These are phyloP conservation scores for Avena insularis DNA, from an alignment of 176 grass and related monocot genomes.

Conservation along the genomic window DNA sequence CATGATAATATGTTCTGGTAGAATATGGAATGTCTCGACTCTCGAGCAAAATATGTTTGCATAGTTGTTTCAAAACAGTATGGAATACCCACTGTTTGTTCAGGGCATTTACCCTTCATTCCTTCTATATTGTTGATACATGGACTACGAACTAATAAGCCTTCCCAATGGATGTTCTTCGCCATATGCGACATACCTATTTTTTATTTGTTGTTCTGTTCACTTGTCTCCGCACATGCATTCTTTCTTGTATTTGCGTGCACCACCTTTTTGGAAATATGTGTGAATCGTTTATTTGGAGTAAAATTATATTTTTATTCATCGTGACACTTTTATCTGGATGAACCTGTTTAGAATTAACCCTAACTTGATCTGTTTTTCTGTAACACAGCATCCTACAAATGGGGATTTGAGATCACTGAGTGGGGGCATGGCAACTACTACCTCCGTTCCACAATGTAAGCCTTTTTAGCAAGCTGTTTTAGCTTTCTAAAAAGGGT, in stretches of 20 bases:
- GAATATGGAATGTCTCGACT: too few species aligned
- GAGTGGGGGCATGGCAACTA: not conserved
- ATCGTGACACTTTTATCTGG: not conserved
- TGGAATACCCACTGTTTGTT: not conserved
- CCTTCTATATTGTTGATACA: not conserved
- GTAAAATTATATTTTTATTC: constrained; percentile 7
- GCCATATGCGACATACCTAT: not conserved
- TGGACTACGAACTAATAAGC: not conserved
- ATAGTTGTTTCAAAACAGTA: not conserved
- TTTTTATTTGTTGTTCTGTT: not conserved
- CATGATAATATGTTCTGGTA: not conserved
- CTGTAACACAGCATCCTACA: not conserved
- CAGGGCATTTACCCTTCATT: not conserved
- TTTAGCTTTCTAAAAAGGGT: too few species aligned
- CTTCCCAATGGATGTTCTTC: not conserved
- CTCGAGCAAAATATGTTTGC: too few species aligned
- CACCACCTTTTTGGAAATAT: not conserved
- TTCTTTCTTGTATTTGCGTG: not conserved
- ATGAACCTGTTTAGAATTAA: not conserved
- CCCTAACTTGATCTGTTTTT: not conserved
- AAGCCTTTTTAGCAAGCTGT: too few species aligned
- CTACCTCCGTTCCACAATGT: not conserved
- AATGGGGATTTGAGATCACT: not conserved
- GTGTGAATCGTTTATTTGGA: not conserved
- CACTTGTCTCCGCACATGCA: not conserved